These are phyloP conservation scores for Serendipita sp. DNA, from an alignment of 768 basidiomycete genomes.

Conservation along the genomic window DNA sequence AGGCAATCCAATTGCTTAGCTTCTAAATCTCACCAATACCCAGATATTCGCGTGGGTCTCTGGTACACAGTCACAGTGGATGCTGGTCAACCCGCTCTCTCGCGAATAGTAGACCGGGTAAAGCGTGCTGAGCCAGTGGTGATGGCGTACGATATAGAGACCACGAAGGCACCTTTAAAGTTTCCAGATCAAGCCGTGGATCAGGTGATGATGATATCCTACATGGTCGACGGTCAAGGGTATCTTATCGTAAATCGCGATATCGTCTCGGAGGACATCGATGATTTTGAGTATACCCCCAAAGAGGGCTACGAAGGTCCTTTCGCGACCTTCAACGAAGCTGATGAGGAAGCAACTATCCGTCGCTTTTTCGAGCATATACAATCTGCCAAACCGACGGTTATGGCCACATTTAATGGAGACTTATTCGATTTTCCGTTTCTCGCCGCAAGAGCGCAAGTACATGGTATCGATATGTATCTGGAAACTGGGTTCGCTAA, in stretches of 20 bases:
- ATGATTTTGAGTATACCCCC: constrained; percentile 97
- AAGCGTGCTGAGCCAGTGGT: constrained; percentile 98
- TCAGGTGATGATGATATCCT: constrained; percentile 99
- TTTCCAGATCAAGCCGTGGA: constrained; percentile 92
- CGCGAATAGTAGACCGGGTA: constrained; percentile 61
- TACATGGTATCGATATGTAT: constrained; percentile 93
- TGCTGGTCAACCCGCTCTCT: constrained; percentile 61
- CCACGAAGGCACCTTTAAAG: constrained; percentile 97
- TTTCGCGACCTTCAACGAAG: constrained; percentile 88
- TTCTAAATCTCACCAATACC: neutral
- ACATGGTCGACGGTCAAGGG: constrained; percentile 97
- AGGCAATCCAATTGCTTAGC: constrained; percentile 10
- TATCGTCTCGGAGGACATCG: constrained; percentile 92
- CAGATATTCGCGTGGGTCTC: constrained; percentile 87
- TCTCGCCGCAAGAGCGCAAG: constrained; percentile 66
- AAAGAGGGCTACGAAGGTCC: constrained; percentile 96
- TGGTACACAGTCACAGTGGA: constrained; percentile 87
- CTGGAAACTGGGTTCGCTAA: constrained; percentile 83
- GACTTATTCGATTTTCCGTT: constrained; percentile 99
- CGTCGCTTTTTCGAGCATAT: constrained; percentile 86
- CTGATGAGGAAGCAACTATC: constrained; percentile 74
- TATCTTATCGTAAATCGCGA: constrained; percentile 96
- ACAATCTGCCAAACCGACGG: constrained; percentile 83
- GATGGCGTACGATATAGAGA: constrained; percentile 98
- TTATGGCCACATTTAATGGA: constrained; percentile 97